A percentile compares a stretch with the other conserved stretches of the same genome.
Evolutionary conservation across 2,329 filamentous ascomycete genomes (phyloP).

Genomic region (Colletotrichum sansevieriae): DNA sequence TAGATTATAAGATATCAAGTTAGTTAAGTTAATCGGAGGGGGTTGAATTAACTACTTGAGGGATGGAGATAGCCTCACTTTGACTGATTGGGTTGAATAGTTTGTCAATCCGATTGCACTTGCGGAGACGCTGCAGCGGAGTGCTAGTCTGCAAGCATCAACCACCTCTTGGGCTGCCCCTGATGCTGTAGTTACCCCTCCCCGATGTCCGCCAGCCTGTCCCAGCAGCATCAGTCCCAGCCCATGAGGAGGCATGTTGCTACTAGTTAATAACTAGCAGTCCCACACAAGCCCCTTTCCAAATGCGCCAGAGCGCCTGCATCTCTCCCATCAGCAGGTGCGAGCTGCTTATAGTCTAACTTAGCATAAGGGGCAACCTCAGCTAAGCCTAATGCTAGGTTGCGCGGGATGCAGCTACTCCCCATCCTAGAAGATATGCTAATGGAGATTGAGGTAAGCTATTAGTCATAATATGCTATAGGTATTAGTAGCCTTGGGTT

Average conservation of each 20-base stretch:
- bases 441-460: not conserved
- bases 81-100: too few relatives aligned
- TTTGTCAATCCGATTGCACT: too few relatives aligned
- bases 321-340: not conserved
- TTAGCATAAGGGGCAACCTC: not conserved
- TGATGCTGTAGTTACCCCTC: not conserved
- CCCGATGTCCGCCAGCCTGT: not conserved
- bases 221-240: not conserved
- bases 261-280: not conserved
- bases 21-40: too few relatives aligned
- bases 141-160: not conserved
- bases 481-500: not conserved
- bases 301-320: too few relatives aligned
- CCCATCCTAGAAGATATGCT: not conserved
- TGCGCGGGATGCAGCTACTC: not conserved
- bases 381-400: not conserved
- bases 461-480: not conserved
- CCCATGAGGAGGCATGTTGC: not conserved
- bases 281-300: not conserved
- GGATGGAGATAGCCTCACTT: too few relatives aligned
- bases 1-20: too few relatives aligned
- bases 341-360: not conserved
- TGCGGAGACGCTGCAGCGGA: too few relatives aligned
- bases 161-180: not conserved
- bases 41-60: too few relatives aligned